Conservation (phyloP, 164 flowering plant genomes). For the Piper betle region DNA sequence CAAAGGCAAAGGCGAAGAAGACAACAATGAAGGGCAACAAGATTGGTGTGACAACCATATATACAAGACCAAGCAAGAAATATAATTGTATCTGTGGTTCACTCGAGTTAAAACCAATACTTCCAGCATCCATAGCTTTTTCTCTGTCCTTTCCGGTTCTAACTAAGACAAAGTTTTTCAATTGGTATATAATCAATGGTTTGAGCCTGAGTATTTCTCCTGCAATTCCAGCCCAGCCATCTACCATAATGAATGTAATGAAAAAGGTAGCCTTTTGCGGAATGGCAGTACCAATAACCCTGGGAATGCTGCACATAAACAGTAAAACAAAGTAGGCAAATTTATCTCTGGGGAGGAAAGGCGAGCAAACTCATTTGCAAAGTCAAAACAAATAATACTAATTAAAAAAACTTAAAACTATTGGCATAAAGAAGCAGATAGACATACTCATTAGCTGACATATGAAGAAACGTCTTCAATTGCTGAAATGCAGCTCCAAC, state of each 20-base stretch:
- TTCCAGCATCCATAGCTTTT: slow-evolving; percentile 92
- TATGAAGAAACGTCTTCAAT: slow-evolving; percentile 45
- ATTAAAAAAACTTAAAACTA: no score
- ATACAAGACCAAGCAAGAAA: slow-evolving; percentile 87
- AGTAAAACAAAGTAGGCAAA: background rate
- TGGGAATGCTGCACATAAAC: slow-evolving; percentile 50
- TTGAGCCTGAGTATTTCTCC: slow-evolving; percentile 72
- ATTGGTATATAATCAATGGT: slow-evolving; percentile 63
- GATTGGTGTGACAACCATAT: slow-evolving; percentile 67
- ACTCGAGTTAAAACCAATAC: slow-evolving; percentile 53
- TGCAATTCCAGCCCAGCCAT: slow-evolving; percentile 95
- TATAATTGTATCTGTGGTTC: slow-evolving; percentile 91
- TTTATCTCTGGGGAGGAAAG: background rate
- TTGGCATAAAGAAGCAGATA: background rate
- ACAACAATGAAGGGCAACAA: slow-evolving; percentile 76
- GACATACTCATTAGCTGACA: slow-evolving; percentile 78
- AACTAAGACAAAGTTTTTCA: slow-evolving; percentile 65
- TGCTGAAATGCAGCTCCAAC: slow-evolving; percentile 84
- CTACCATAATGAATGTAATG: slow-evolving; percentile 88
- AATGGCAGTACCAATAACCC: slow-evolving; percentile 62
- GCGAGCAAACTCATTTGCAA: background rate
- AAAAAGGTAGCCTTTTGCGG: slow-evolving; percentile 97
- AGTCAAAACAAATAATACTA: background rate
- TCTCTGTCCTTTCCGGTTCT: slow-evolving; percentile 81
- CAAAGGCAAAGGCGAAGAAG: slow-evolving; percentile 67